Conservation (phyloP, 2,329 filamentous ascomycete species). For the Penicillium sp. region DNA sequence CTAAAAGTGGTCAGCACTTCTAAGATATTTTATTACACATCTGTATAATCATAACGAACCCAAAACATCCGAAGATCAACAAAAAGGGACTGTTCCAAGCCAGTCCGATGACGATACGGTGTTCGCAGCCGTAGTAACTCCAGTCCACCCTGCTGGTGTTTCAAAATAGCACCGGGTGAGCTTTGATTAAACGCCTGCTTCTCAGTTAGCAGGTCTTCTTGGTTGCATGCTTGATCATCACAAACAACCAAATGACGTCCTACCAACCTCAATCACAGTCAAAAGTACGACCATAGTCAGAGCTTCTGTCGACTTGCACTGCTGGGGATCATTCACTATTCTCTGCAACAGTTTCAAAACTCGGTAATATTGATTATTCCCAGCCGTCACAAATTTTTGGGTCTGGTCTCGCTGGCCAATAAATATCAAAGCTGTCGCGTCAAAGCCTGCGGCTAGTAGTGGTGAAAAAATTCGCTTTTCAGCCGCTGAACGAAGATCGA, state of each 20-base stretch:
- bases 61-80: constrained; percentile 27
- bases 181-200: constrained; percentile 24
- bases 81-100: constrained; percentile 23
- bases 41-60: constrained; percentile 16
- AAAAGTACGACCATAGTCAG: constrained; percentile 21
- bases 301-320: constrained; percentile 22
- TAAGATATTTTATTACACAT: not conserved
- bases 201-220: not conserved
- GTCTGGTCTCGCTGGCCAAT: constrained; percentile 20
- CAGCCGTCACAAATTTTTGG: constrained; percentile 18
- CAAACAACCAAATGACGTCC: not conserved
- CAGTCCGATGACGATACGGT: constrained; percentile 23
- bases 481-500: constrained; percentile 22
- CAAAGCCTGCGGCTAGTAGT: constrained; percentile 21
- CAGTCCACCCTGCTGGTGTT: constrained; percentile 24
- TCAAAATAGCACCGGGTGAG: constrained; percentile 22
- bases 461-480: constrained; percentile 24
- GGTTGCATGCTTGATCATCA: not conserved
- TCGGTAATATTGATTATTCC: constrained; percentile 20
- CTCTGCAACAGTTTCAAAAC: constrained; percentile 19
- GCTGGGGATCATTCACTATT: constrained; percentile 17
- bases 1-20: constrained; percentile 6
- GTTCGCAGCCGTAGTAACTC: constrained; percentile 21
- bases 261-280: constrained; percentile 23
- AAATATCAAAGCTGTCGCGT: constrained; percentile 23